A percentile compares a stretch with the other conserved stretches of the same genome.
Evolutionary conservation across 371 early-diverging fungal genomes (phyloP).

Genomic region (Haplosporangium sp.): DNA sequence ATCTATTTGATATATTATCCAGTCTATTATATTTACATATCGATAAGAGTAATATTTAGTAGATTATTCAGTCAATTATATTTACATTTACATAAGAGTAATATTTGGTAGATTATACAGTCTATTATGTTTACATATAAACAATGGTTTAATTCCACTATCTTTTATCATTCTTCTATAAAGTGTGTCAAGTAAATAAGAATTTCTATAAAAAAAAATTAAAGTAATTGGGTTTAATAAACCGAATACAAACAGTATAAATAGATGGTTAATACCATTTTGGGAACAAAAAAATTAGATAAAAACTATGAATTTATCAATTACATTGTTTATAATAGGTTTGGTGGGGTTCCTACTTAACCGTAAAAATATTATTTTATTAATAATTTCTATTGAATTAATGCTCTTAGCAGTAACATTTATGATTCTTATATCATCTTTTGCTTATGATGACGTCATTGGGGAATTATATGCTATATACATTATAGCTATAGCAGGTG

Average conservation of each 20-base stretch:
- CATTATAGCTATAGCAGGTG: conserved; percentile 45
- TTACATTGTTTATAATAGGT: conserved; percentile 4
- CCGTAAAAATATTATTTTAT: conserved; percentile 46
- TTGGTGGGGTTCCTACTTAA: conserved; percentile 13
- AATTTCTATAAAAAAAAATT: conserved; percentile 27
- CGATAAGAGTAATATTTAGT: background rate
- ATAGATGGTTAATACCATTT: conserved; percentile 1
- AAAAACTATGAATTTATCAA: conserved; percentile 32
- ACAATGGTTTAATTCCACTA: conserved; percentile 11
- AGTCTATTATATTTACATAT: too few relatives aligned
- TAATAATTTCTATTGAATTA: conserved; percentile 51
- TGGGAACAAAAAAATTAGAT: conserved; percentile 1
- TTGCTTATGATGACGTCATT: conserved; percentile 40
- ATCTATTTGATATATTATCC: too few relatives aligned
- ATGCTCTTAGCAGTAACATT: conserved; percentile 46
- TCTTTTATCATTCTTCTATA: conserved; percentile 27
- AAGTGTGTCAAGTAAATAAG: conserved; percentile 31
- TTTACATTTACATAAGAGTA: background rate
- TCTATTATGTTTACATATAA: background rate
- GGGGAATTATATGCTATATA: conserved; percentile 38
- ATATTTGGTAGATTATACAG: background rate
- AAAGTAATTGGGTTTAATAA: background rate
- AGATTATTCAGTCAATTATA: background rate
- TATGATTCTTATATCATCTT: conserved; percentile 40
- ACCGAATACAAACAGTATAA: background rate